phyloP scores from a whole-genome alignment of 768 basidiomycete species.

The Hydnomerulius pinastri region DNA sequence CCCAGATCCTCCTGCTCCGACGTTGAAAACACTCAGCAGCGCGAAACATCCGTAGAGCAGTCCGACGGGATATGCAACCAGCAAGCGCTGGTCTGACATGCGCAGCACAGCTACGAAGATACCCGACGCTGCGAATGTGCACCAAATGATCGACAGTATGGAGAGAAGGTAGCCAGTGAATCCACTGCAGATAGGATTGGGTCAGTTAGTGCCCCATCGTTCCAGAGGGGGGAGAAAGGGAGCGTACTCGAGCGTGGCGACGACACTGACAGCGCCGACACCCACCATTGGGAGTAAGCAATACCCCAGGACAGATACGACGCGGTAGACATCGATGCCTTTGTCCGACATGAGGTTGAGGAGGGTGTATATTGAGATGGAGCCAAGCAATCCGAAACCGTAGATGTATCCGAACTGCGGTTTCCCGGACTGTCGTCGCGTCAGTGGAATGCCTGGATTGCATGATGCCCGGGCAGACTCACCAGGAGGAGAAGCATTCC shows the following conservation, averaged over 20 bases:
- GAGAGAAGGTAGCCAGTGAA: conserved; percentile 85
- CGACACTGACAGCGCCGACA: conserved; percentile 85
- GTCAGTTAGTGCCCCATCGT: conserved; percentile 5
- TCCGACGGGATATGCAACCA: conserved; percentile 96
- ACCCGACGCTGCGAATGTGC: conserved; percentile 92
- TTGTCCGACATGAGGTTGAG: conserved; percentile 96
- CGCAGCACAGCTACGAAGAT: conserved; percentile 95
- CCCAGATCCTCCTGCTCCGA: conserved; percentile 36
- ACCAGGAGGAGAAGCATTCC: conserved; percentile 91
- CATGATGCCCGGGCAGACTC: conserved; percentile 37
- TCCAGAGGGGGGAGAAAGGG: conserved; percentile 1
- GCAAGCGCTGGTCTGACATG: conserved; percentile 92
- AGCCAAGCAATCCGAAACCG: conserved; percentile 95
- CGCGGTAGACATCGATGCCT: conserved; percentile 94
- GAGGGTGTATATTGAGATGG: conserved; percentile 87
- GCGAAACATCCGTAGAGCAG: conserved; percentile 94
- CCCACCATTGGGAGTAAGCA: conserved; percentile 97
- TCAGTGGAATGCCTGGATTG: conserved; percentile 2
- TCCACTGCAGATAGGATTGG: conserved; percentile 50
- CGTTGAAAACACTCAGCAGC: conserved; percentile 87
- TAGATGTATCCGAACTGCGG: conserved; percentile 99
- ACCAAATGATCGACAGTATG: conserved; percentile 87
- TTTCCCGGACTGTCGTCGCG: conserved; percentile 79
- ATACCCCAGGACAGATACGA: conserved; percentile 94
- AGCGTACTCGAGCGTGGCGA: conserved; percentile 85